Base-by-base conservation (phyloP, 208 protist genomes). In the Trypanosoma congolense region DNA sequence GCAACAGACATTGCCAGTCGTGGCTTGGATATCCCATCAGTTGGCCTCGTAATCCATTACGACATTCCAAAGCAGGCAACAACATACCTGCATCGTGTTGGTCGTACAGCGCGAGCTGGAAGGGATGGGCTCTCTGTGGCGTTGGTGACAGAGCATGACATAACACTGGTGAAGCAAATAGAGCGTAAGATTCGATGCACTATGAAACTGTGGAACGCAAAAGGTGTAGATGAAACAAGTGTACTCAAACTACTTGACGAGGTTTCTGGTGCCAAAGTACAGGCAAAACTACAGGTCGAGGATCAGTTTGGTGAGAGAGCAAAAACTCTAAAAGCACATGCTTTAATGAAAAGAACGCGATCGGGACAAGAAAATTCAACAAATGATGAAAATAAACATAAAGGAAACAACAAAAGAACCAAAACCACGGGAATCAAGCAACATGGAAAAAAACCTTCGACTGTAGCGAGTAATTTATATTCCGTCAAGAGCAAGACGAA, bases 51-150 rank as follows among this genome's bases (percentile, higher is more conserved):
- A 26, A 72, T 99, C 24, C 98, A 99, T 78, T 99, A 96, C 70
- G 97, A 99, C 63, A 72, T 99, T 18, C 97, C 97, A 1, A 89
- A 87, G 36, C 75, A 97, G 46, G 82, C 91, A 5, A 93, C 97
- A 35, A 96, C 97, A 29, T 99, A 99, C 57, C 90, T 99, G 21
- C 97, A 99, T 60, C 81, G 97, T 26, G 97, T 99, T 1, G 97
- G 98, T 18, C 76, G 97, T 53, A 99, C 97, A 18, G 96, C 96
- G 12, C 81, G 97, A 47, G 97, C 86, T 0, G 86, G 86, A 14
- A 67, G 77, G 21, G 72, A 68, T 22, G 86, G 86, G 21, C 47
- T 75, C 6, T 83, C 75, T 2, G 79, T 93, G 6, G 79, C 82
- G 9, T 62, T 93, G 43, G 75, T 93, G 36, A 88, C 86, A 0